Evolutionary conservation across 345 rosid species (phyloP), one percentile per base, ranked within the genome.

Genomic region (Gossypium sturtianum): DNA sequence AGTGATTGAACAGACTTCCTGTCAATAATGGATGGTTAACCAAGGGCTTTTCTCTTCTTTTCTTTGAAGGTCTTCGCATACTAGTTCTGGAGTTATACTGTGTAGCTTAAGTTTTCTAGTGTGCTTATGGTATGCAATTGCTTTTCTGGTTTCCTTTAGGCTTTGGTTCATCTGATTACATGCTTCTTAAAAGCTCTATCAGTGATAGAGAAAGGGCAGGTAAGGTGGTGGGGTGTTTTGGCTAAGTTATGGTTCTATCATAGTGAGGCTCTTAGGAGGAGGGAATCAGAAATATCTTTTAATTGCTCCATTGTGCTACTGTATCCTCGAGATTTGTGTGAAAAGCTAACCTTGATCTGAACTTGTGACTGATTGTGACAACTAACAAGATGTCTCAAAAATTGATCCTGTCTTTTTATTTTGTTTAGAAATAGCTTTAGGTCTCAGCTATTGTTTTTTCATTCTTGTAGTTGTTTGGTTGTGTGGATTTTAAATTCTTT

Each of bases 1-100:
- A 49, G 22, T 4, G 43, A 68, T 68, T 66, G 47, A 23, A 48
- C 43, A 25, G 43, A 68, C 5, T 48, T 68, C 23, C 23, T 68
- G 23, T 68, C 43, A 13, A 23, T 48, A 25, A 68, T 68, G 13
- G 72, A 68, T 68, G 57, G 43, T 48, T 68, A 64, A 41, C 48
- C 3, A 5, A 34, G 69, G 57, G 44, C 17, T 23, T 68, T 68
- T 68, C 11, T 66, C 41, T 66, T 48, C n/a, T 66, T 17, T 66
- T 34, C 48, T 66, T 25, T 47, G 19, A 47, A 20, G n/a, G 51
- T 45, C 70, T 45, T 15, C 7, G 34, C 23, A 67, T 47, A 22
- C 20, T 47, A 25, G 72, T 48, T 48, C n/a, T 23, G 72, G 70
- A 12, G 70, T 66, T 66, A 44, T 16, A 11, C 44, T 66, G 70